Base-by-base conservation (phyloP, 2,329 filamentous ascomycete species). In the Trichoderma asperellum region DNA sequence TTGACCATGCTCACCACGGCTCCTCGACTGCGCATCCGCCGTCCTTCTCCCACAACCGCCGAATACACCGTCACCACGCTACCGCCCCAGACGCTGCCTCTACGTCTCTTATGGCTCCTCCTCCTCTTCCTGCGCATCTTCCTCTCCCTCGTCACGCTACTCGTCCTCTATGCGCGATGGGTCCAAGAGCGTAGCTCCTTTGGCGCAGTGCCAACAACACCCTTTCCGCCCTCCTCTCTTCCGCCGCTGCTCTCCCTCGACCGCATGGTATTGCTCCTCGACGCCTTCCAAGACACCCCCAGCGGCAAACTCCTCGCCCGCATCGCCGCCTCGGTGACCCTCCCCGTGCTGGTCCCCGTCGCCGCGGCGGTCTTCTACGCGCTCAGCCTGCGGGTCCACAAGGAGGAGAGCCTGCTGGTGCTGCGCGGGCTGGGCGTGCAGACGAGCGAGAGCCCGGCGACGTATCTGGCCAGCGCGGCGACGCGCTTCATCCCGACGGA, bases 361-460 rank as follows among this genome's bases (percentile, higher is more conserved):
- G 79, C 80, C 10, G 73, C 71, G 0, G 73, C 71, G 0, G 76
- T 81, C 2, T 75, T 86, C 10, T 87, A 84, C 76, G 70, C 81
- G 2, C 78, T 85, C 5, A 78, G 85, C 16, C 78, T 79, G 8
- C 83, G 84, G 52, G 78, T 85, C 18, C 84, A 86, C 76, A 80
- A 82, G 81, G 89, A 93, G 77, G 96, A 99, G 83, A 94, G 92
- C 7, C 85, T 99, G 7, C 88, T 97, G 2, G 92, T 97, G 5
- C 89, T 99, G 73, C 89, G 93, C 27, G 93, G 94, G 0, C 85
- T 99, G 16, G 96, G 96, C 8, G 91, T 99, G 64, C 96, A 99
- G 83, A 97, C 93, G 2, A 91, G 88, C 8, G 90, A 88, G 34
- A 89, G 90, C 10, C 71, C 79, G 5, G 71, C 71, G 18, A 91